Evolutionary conservation across 129 eudicot genomes (phyloP).

Genomic region (Ambrosia trifida): DNA sequence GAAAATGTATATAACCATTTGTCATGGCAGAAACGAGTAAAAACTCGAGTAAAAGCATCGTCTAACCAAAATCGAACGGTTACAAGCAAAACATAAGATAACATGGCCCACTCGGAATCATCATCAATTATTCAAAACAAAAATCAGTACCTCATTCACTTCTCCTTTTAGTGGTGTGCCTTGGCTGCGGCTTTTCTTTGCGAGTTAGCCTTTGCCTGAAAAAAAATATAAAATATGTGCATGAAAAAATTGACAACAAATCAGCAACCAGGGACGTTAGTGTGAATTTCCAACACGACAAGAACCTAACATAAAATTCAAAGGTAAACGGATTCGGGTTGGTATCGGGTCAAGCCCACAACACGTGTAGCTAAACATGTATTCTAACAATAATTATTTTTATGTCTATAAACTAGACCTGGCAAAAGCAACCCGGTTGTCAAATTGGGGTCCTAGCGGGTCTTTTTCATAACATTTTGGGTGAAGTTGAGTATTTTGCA

Average conservation of each 20-base stretch:
- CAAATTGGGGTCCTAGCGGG: too few relatives aligned
- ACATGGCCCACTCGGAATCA: constrained; percentile 19
- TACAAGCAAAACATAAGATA: constrained; percentile 15
- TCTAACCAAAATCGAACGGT: constrained; percentile 28
- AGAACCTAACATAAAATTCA: too few relatives aligned
- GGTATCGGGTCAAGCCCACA: too few relatives aligned
- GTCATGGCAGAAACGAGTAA: constrained; percentile 1
- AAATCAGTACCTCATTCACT: constrained; percentile 15
- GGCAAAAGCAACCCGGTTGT: too few relatives aligned
- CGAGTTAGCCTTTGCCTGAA: constrained; percentile 74
- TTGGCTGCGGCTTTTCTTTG: constrained; percentile 75
- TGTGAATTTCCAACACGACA: too few relatives aligned
- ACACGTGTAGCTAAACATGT: too few relatives aligned
- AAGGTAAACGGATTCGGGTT: too few relatives aligned
- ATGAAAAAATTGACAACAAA: background rate
- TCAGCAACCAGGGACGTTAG: background rate
- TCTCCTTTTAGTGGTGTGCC: constrained; percentile 55
- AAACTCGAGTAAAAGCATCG: constrained; percentile 17
- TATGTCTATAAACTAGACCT: too few relatives aligned
- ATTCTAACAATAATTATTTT: too few relatives aligned
- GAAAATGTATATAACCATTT: constrained; percentile 11
- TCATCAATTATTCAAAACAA: constrained; percentile 44
- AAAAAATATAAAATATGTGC: background rate
- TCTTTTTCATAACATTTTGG: too few relatives aligned
- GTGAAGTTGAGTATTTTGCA: too few relatives aligned